Evolutionary conservation across 345 rosid genomes (phyloP).

Genomic region (Citrus glauca): DNA sequence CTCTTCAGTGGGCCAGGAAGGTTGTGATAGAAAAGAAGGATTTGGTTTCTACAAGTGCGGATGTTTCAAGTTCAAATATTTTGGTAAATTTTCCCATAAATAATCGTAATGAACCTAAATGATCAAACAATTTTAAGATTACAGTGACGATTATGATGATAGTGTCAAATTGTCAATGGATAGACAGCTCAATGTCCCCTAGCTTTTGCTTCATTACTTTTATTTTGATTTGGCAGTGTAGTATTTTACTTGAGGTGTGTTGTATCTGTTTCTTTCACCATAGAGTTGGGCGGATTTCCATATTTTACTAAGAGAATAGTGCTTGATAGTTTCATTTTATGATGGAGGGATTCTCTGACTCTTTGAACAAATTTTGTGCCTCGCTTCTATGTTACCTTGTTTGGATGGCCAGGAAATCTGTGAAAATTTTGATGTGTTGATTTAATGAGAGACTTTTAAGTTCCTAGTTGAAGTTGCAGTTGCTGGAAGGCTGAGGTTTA

Average conservation of each 20-base stretch:
- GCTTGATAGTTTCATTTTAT: neutral
- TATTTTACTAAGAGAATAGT: slow-evolving; percentile 7
- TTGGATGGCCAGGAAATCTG: neutral
- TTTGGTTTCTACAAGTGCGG: slow-evolving; percentile 11
- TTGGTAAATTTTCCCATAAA: slow-evolving; percentile 5
- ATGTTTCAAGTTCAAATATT: slow-evolving; percentile 10
- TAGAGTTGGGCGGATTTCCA: slow-evolving; percentile 6
- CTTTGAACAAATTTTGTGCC: neutral
- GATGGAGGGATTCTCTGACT: neutral
- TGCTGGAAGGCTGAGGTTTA: too few species aligned
- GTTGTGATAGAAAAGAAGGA: neutral
- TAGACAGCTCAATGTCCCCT: slow-evolving; percentile 14
- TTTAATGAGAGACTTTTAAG: neutral
- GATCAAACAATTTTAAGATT: slow-evolving; percentile 11
- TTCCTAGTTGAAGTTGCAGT: too few species aligned
- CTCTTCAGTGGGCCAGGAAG: slow-evolving; percentile 9
- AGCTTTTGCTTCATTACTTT: slow-evolving; percentile 10
- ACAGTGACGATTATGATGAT: slow-evolving; percentile 11
- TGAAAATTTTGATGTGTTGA: neutral
- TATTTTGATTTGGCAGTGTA: slow-evolving; percentile 8
- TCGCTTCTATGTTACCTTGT: neutral
- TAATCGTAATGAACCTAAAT: slow-evolving; percentile 17
- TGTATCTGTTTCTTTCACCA: slow-evolving; percentile 14
- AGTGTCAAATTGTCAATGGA: neutral
- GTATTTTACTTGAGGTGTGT: slow-evolving; percentile 12